Conservation (phyloP, 2,329 filamentous ascomycete species). For the Penicillium sp. region DNA sequence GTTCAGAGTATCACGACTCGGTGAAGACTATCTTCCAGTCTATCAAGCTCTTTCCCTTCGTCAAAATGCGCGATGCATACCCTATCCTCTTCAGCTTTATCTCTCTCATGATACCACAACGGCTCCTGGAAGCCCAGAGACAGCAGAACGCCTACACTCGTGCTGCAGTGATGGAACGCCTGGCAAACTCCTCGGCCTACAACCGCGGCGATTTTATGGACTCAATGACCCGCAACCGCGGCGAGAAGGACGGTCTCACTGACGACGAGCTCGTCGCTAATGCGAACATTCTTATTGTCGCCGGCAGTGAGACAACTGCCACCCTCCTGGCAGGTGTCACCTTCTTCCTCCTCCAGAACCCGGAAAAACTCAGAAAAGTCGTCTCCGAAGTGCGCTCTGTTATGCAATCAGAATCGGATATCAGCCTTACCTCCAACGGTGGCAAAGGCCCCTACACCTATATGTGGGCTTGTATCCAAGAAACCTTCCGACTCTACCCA, state of each 20-base stretch:
- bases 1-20: background rate
- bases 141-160: background rate
- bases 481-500: no score
- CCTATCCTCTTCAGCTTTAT: background rate
- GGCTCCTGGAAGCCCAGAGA: background rate
- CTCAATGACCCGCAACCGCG: conserved; percentile 14
- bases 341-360: conserved; percentile 41
- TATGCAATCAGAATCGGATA: no score
- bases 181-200: background rate
- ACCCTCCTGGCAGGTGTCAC: conserved; percentile 45
- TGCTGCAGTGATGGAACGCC: background rate
- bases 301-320: conserved; percentile 47
- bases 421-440: no score
- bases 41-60: background rate
- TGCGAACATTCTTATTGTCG: conserved; percentile 36
- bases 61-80: background rate
- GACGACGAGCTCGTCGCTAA: conserved; percentile 37
- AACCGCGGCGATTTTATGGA: background rate
- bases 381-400: conserved; percentile 38
- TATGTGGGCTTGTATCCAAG: no score
- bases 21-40: background rate
- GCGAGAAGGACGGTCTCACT: conserved; percentile 15
- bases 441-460: no score
- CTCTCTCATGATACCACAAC: no score
- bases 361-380: conserved; percentile 30